These are phyloP conservation scores for Setaria italica DNA, from an alignment of 202 grass and related monocot species.

Conservation along the genomic window DNA sequence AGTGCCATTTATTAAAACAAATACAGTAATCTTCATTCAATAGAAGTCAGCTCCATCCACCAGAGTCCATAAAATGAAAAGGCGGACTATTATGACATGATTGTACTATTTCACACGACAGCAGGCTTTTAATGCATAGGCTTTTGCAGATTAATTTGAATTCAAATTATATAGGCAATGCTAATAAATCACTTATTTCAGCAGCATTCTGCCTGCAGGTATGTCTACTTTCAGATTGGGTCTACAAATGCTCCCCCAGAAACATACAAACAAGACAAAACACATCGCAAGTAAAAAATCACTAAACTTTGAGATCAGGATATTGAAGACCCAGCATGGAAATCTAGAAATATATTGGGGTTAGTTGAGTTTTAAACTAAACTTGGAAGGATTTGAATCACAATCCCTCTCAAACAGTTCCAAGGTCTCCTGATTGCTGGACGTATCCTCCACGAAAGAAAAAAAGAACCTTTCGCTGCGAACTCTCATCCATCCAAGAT, in stretches of 20 bases:
- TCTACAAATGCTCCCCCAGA: not conserved
- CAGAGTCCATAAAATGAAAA: not conserved
- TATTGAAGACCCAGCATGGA: not conserved
- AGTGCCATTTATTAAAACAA: constrained; percentile 4
- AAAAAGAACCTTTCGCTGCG: not conserved
- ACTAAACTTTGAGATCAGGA: not conserved
- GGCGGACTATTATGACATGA: not conserved
- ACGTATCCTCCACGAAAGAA: not conserved
- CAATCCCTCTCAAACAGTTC: not conserved
- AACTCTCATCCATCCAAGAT: not conserved
- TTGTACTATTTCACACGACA: constrained; percentile 6
- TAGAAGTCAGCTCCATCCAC: not conserved
- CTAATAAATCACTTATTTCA: not conserved
- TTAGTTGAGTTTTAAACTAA: not conserved
- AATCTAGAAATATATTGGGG: not conserved
- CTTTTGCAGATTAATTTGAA: constrained; percentile 5
- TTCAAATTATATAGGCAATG: not conserved
- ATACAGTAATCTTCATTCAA: not conserved
- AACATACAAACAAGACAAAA: constrained; percentile 1
- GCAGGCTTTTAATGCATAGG: not conserved
- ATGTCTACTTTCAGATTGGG: not conserved
- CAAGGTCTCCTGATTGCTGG: not conserved
- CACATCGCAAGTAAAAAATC: not conserved
- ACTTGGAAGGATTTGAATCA: not conserved
- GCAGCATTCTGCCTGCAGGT: not conserved